Conservation (phyloP, 257 asterid species). For the Fraxinus excelsior region DNA sequence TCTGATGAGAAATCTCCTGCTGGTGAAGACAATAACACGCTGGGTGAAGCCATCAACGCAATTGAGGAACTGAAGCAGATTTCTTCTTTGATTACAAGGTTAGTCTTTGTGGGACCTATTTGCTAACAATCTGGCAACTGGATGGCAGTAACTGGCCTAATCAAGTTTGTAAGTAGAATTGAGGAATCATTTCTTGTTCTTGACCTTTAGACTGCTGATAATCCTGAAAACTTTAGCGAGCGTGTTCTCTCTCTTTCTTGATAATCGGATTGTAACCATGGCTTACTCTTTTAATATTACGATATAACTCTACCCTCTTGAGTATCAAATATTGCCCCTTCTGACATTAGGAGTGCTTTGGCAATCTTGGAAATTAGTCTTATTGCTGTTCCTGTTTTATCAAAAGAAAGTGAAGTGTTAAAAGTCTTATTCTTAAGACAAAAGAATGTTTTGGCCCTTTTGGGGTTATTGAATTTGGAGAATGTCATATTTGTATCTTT, state of each 20-base stretch:
- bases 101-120: background rate
- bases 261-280: background rate
- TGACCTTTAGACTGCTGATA: background rate
- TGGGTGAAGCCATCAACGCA: constrained; percentile 11
- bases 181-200: background rate
- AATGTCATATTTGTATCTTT: background rate
- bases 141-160: background rate
- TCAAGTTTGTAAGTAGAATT: background rate
- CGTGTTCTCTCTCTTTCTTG: background rate
- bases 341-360: too few species aligned
- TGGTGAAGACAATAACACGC: constrained; percentile 17
- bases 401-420: background rate
- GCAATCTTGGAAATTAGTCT: background rate
- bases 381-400: background rate
- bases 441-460: too few species aligned
- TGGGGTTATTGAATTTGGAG: background rate
- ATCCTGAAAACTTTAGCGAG: background rate
- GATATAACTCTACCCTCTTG: too few species aligned
- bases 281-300: background rate
- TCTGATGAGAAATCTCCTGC: constrained; percentile 12
- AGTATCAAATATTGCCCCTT: too few species aligned
- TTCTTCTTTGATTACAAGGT: constrained; percentile 26
- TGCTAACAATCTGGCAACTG: background rate
- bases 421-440: background rate
- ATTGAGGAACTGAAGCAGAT: constrained; percentile 35